Percentiles rank a stretch among this genome's conserved stretches.
Evolutionary conservation across 1,284 basidiomycete genomes (phyloP).

Genomic region (Paramarasmius palmivorus): DNA sequence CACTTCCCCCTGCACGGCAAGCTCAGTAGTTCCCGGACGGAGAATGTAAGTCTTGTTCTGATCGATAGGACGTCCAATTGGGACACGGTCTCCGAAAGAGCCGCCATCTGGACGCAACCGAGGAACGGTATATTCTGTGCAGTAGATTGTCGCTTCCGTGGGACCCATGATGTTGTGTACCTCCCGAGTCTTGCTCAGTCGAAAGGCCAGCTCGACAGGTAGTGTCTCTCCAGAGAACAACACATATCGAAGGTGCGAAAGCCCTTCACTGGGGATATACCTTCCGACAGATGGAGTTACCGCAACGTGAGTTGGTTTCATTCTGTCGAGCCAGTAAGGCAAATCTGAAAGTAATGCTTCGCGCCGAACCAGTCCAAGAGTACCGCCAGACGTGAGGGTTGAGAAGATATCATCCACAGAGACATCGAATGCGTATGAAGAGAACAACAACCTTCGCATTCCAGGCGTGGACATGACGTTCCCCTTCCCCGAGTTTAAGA

Average conservation of each 20-base stretch:
- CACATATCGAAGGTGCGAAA: slow-evolving; percentile 5
- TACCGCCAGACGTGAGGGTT: slow-evolving; percentile 4
- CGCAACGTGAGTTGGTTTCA: slow-evolving; percentile 1
- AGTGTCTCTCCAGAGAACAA: slow-evolving; percentile 9
- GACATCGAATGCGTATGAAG: slow-evolving; percentile 11
- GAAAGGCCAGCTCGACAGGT: slow-evolving; percentile 7
- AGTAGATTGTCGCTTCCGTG: slow-evolving; percentile 8
- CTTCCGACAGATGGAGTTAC: slow-evolving; percentile 7
- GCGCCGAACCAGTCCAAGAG: neutral
- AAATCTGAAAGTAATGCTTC: neutral
- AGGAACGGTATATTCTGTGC: slow-evolving; percentile 1
- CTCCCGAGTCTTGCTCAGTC: neutral
- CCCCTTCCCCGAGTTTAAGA: neutral
- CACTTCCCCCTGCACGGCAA: slow-evolving; percentile 8
- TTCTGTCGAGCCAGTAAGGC: neutral
- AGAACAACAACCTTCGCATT: slow-evolving; percentile 10
- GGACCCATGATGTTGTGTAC: slow-evolving; percentile 5
- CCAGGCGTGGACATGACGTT: neutral
- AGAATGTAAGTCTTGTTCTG: slow-evolving; percentile 4
- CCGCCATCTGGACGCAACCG: neutral
- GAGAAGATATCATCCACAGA: slow-evolving; percentile 11
- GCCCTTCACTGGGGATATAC: neutral
- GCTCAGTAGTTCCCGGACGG: neutral
- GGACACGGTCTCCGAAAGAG: neutral
- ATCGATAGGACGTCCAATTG: slow-evolving; percentile 10